Base-by-base conservation (phyloP, 2,329 filamentous ascomycete species). In the Scedosporium boydii region DNA sequence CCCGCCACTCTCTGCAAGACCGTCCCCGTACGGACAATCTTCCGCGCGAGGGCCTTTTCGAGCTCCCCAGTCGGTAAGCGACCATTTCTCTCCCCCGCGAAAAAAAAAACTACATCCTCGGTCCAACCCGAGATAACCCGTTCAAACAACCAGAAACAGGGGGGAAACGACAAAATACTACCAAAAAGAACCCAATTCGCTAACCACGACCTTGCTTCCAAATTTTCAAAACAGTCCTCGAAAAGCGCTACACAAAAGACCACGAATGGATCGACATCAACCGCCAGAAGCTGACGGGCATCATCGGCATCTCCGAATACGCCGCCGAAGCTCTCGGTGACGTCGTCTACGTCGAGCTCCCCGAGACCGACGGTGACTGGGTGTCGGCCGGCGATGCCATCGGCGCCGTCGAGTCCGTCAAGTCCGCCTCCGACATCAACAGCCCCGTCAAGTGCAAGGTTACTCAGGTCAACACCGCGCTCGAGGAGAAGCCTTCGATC, bases 261-360 rank as follows among this genome's bases (percentile, higher is more conserved):
- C 95, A 99, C 82, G 95, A 99, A 81, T 99, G 95, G 95, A 87
- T 99, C 74, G 92, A 97, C 77, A 80, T 96, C 64, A 88, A 87
- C 63, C 86, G 85, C 60, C 90, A 96, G 77, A 87, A 88, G 74
- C 93, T 90, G 76, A 88, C 87, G 59, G 93, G 90, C 80, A 85
- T 83, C 60, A 80, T 87, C 68, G 95, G 95, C 65, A 96, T 99
- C 75, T 95, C 91, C 63, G 82, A 88, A 69, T 98, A 96, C 81
- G 95, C 95, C 21, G 90, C 95, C 68, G 85, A 96, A 70, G 88
- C 91, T 68, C 89, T 99, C 65, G 95, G 95, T 68, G 95, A 99
- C 74, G 93, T 98, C 64, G 93, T 99, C 73, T 99, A 90, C 80
- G 92, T 98, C 71, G 95, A 99, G 82, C 88, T 99, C 34, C 95